Evolutionary conservation across 2,329 filamentous ascomycete genomes (phyloP).

Genomic region (Akanthomyces uredinophilus): DNA sequence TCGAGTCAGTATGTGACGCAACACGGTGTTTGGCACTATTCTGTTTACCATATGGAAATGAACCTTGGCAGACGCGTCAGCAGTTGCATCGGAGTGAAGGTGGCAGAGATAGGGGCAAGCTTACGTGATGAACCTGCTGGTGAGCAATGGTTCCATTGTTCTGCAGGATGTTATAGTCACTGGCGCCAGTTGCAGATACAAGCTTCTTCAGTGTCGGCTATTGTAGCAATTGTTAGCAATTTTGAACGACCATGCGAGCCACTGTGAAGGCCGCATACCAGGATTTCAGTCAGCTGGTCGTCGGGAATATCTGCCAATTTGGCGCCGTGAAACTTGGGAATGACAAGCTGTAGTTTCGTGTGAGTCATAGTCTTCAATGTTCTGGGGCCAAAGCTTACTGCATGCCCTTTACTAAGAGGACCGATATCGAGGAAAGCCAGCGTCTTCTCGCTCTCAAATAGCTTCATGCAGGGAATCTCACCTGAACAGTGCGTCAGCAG

Average conservation of each 20-base stretch:
- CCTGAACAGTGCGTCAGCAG: slow-evolving; percentile 46
- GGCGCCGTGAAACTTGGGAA: slow-evolving; percentile 89
- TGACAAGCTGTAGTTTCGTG: slow-evolving; percentile 73
- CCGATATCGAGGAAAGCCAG: slow-evolving; percentile 96
- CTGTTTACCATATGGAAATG: slow-evolving; percentile 83
- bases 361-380: background rate
- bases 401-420: slow-evolving; percentile 81
- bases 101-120: slow-evolving; percentile 25
- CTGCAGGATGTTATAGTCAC: slow-evolving; percentile 89
- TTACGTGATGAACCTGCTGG: slow-evolving; percentile 86
- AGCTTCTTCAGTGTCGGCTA: slow-evolving; percentile 69
- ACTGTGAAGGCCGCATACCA: slow-evolving; percentile 48
- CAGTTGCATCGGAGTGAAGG: slow-evolving; percentile 6
- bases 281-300: slow-evolving; percentile 73
- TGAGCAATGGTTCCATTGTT: slow-evolving; percentile 93
- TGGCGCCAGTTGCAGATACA: slow-evolving; percentile 66
- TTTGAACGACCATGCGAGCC: no score
- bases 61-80: slow-evolving; percentile 42
- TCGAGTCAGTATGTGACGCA: background rate
- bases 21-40: background rate
- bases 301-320: slow-evolving; percentile 93
- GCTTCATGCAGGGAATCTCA: slow-evolving; percentile 93
- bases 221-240: background rate
- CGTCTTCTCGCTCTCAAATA: slow-evolving; percentile 90
- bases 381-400: slow-evolving; percentile 51